Evolutionary conservation across 805 yeast species (phyloP).

Genomic region (Groenewaldozyma salmanticensis): DNA sequence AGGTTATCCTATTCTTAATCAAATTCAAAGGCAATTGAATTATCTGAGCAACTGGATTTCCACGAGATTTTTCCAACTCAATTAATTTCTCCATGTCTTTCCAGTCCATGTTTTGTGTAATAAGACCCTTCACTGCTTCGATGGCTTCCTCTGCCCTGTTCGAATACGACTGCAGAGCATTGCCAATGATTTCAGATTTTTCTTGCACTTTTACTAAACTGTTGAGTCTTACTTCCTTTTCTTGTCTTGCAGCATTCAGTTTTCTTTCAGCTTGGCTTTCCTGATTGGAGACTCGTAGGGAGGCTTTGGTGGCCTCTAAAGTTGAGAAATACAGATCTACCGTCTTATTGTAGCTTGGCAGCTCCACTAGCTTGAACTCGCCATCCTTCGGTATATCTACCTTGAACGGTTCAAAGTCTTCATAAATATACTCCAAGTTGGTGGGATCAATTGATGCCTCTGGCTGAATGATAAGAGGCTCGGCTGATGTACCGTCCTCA

Average conservation of each 20-base stretch:
- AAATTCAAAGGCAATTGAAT: slow-evolving; percentile 64
- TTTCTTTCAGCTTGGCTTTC: slow-evolving; percentile 67
- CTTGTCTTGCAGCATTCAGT: slow-evolving; percentile 63
- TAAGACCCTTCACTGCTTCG: slow-evolving; percentile 49
- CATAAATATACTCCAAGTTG: slow-evolving; percentile 43
- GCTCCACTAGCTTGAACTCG: slow-evolving; percentile 31
- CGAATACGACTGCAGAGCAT: slow-evolving; percentile 58
- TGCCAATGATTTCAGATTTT: slow-evolving; percentile 58
- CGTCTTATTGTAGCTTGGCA: slow-evolving; percentile 67
- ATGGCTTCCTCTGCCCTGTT: slow-evolving; percentile 65
- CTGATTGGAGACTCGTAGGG: slow-evolving; percentile 64
- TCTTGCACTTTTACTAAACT: slow-evolving; percentile 55
- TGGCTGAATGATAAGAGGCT: slow-evolving; percentile 6
- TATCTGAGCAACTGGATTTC: slow-evolving; percentile 51
- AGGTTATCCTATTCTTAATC: slow-evolving; percentile 52
- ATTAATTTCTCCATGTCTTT: slow-evolving; percentile 71
- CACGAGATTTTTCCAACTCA: slow-evolving; percentile 54
- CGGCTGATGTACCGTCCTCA: slow-evolving; percentile 15
- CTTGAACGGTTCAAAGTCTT: slow-evolving; percentile 60
- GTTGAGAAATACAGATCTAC: slow-evolving; percentile 80
- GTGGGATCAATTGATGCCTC: slow-evolving; percentile 10
- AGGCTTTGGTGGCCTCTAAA: slow-evolving; percentile 69
- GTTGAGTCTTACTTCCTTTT: slow-evolving; percentile 60
- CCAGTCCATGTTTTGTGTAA: slow-evolving; percentile 93
- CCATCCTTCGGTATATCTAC: slow-evolving; percentile 32